Evolutionary conservation across 1,139 yeast genomes (phyloP).

Genomic region (Magnusiomyces ingens): DNA sequence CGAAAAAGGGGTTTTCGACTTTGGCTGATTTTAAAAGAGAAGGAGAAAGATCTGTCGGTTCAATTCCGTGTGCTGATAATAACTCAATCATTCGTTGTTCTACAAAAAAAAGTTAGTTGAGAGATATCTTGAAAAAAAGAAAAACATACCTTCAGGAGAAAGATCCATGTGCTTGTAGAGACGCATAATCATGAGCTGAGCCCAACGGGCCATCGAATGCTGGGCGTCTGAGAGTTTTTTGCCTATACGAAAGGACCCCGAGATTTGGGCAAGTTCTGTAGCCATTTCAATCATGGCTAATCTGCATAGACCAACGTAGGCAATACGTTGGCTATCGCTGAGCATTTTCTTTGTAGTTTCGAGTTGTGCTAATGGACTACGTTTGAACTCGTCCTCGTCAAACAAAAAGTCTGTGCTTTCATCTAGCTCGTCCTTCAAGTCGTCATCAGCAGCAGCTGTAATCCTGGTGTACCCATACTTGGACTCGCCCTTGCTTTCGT

Average conservation of each 20-base stretch:
- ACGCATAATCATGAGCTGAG: conserved; percentile 61
- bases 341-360: conserved; percentile 77
- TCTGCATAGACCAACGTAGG: conserved; percentile 81
- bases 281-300: conserved; percentile 78
- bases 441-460: conserved; percentile 66
- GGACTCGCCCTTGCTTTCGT: conserved; percentile 22
- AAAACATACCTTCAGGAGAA: conserved; percentile 39
- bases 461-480: conserved; percentile 77
- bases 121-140: not conserved
- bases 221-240: conserved; percentile 59
- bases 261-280: conserved; percentile 57
- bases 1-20: conserved; percentile 27
- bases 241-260: conserved; percentile 44
- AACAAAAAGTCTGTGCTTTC: conserved; percentile 80
- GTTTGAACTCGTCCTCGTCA: conserved; percentile 39
- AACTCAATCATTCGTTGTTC: conserved; percentile 87
- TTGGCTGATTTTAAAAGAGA: conserved; percentile 34
- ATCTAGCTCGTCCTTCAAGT: conserved; percentile 63
- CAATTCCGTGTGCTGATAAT: conserved; percentile 76
- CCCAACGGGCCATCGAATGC: conserved; percentile 81
- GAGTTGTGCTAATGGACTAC: conserved; percentile 57
- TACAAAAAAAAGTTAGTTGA: conserved; percentile 7
- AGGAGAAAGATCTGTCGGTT: conserved; percentile 60
- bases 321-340: conserved; percentile 78
- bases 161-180: conserved; percentile 79